These are phyloP conservation scores for Epichloe brachyelytri DNA, from an alignment of 2,329 filamentous ascomycete species.

Conservation along the genomic window DNA sequence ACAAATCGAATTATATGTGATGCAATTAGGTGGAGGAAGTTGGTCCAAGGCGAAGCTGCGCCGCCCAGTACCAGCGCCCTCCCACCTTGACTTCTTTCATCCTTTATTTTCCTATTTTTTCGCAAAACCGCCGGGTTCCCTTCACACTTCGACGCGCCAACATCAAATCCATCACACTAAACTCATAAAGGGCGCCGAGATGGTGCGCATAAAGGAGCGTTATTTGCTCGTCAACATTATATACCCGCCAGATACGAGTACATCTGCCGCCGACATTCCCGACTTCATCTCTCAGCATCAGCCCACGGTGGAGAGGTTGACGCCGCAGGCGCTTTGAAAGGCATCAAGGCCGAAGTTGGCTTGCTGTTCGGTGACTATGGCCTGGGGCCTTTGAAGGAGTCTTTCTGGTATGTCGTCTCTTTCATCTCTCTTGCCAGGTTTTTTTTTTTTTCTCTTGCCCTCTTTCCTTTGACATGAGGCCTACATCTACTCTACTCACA, in stretches of 20 bases:
- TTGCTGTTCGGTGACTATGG: slow-evolving; percentile 84
- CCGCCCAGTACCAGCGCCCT: no score
- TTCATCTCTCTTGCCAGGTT: background rate
- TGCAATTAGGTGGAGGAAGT: no score
- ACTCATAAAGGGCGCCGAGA: slow-evolving; percentile 23
- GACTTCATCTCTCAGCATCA: slow-evolving; percentile 62
- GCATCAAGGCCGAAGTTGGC: slow-evolving; percentile 57
- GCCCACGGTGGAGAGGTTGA: slow-evolving; percentile 63
- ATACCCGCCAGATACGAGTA: slow-evolving; percentile 51
- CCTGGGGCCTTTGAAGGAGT: slow-evolving; percentile 52
- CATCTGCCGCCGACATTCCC: slow-evolving; percentile 29
- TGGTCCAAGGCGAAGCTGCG: no score
- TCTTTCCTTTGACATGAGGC: slow-evolving; percentile 1
- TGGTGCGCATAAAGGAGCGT: slow-evolving; percentile 94
- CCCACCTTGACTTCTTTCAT: background rate
- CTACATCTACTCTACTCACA: background rate
- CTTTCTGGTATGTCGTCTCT: slow-evolving; percentile 43
- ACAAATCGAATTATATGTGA: no score
- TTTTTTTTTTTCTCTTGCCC: background rate
- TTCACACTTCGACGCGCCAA: background rate
- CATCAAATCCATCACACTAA: background rate
- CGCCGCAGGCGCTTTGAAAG: slow-evolving; percentile 51
- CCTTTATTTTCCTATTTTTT: background rate
- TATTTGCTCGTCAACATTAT: slow-evolving; percentile 93
- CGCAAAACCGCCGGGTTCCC: background rate